These are phyloP conservation scores for Picochlorum sp. DNA, from an alignment of 139 green algal genomes.

Conservation along the genomic window DNA sequence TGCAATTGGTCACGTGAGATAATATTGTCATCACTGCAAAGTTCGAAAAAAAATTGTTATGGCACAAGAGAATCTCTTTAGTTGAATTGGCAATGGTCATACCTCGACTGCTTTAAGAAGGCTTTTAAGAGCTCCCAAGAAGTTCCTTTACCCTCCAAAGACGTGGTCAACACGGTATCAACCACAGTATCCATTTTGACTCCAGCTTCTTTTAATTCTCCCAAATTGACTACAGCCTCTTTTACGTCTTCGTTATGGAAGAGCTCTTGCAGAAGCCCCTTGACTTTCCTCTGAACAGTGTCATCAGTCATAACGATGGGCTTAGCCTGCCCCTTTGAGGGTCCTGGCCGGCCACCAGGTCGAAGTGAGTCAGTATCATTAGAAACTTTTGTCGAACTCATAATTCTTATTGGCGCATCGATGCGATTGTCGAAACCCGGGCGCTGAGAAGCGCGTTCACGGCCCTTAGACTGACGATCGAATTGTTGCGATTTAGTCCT, in stretches of 20 bases:
- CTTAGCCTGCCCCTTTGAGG: slow-evolving; percentile 4
- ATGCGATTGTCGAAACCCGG: slow-evolving; percentile 25
- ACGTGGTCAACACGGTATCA: slow-evolving; percentile 15
- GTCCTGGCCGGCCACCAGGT: slow-evolving; percentile 20
- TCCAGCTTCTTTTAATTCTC: slow-evolving; percentile 18
- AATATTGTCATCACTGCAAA: slow-evolving; percentile 1
- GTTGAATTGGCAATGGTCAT: neutral
- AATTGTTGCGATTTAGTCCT: slow-evolving; percentile 15
- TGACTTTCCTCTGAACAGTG: slow-evolving; percentile 10
- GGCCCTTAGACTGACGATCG: slow-evolving; percentile 20
- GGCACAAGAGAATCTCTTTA: neutral
- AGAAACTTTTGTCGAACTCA: slow-evolving; percentile 14
- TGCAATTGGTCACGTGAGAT: slow-evolving; percentile 10
- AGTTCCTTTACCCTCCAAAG: slow-evolving; percentile 19
- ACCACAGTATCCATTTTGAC: slow-evolving; percentile 18
- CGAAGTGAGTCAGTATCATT: slow-evolving; percentile 24
- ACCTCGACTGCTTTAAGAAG: slow-evolving; percentile 15
- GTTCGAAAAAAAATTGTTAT: neutral
- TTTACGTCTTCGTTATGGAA: slow-evolving; percentile 25
- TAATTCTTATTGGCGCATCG: slow-evolving; percentile 35
- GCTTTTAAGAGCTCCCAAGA: slow-evolving; percentile 11
- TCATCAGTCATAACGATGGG: slow-evolving; percentile 8
- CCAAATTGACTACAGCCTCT: slow-evolving; percentile 13
- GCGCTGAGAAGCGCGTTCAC: neutral
- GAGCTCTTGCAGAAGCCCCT: slow-evolving; percentile 20